phyloP scores from a whole-genome alignment of 2,329 filamentous ascomycete genomes.

The Aspergillus sp. region DNA sequence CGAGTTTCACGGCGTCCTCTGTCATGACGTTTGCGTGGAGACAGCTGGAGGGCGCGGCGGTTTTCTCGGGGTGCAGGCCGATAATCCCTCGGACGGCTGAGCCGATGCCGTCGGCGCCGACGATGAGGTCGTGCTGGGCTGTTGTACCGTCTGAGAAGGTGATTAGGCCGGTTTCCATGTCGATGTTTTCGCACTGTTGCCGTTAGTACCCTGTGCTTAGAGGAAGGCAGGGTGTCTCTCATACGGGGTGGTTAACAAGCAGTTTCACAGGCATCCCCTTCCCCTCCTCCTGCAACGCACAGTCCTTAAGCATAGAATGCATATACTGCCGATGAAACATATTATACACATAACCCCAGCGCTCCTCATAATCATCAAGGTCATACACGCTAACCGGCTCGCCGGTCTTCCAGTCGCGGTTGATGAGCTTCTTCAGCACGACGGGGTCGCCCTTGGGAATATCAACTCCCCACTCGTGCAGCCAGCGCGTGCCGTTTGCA shows the following conservation, averaged over 20 bases:
- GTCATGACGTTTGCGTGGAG: slow-evolving; percentile 68
- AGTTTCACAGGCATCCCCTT: slow-evolving; percentile 59
- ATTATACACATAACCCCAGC: slow-evolving; percentile 69
- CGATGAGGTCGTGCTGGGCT: slow-evolving; percentile 61
- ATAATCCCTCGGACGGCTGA: slow-evolving; percentile 66
- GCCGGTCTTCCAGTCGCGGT: slow-evolving; percentile 71
- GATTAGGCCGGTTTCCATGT: slow-evolving; percentile 56
- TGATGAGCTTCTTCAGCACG: slow-evolving; percentile 68
- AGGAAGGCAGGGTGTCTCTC: slow-evolving; percentile 1
- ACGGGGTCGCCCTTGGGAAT: slow-evolving; percentile 68
- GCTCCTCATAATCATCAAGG: slow-evolving; percentile 66
- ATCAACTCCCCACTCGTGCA: slow-evolving; percentile 71
- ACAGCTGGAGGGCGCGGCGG: slow-evolving; percentile 64
- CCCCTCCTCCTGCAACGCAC: slow-evolving; percentile 58
- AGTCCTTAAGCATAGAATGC: slow-evolving; percentile 69
- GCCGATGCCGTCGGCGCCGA: slow-evolving; percentile 71
- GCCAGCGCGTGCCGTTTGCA: slow-evolving; percentile 71
- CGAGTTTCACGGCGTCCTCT: slow-evolving; percentile 62
- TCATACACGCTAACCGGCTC: slow-evolving; percentile 68
- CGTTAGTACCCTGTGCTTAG: not conserved
- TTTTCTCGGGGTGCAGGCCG: slow-evolving; percentile 65
- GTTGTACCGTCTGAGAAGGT: slow-evolving; percentile 58
- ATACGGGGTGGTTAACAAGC: slow-evolving; percentile 59
- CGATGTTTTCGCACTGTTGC: slow-evolving; percentile 53
- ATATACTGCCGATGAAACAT: slow-evolving; percentile 73